Percentiles rank a stretch among this genome's conserved stretches.
Evolutionary conservation across 2,329 filamentous ascomycete genomes (phyloP).

Genomic region (Calonectria pseudoturangicola): DNA sequence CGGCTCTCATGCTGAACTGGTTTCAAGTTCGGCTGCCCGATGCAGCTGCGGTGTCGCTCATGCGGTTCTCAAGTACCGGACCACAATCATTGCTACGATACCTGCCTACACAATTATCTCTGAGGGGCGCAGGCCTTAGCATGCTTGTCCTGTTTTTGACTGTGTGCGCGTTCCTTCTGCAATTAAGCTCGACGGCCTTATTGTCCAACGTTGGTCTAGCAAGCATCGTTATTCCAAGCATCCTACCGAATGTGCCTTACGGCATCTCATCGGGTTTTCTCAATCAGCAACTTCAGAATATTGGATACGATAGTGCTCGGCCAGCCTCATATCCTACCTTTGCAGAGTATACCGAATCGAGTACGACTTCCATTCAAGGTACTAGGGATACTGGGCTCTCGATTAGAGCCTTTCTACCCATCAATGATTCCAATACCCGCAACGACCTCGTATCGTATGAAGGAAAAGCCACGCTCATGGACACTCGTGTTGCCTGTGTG

Average conservation of each 20-base stretch:
- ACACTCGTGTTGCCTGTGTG: not conserved
- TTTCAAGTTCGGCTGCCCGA: conserved; percentile 1
- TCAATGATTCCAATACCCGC: not conserved
- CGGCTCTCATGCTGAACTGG: conserved; percentile 15
- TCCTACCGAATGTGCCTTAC: not conserved
- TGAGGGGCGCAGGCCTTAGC: not conserved
- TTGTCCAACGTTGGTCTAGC: not conserved
- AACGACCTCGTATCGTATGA: not conserved
- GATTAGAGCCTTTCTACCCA: not conserved
- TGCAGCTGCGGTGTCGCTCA: not conserved
- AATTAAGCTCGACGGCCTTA: conserved; percentile 3
- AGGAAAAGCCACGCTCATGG: not conserved
- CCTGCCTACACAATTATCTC: not conserved
- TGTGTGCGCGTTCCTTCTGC: not conserved
- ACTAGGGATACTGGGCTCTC: not conserved
- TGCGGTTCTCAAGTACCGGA: conserved; percentile 5
- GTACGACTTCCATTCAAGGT: not conserved
- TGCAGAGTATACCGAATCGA: not conserved
- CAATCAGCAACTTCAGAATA: not conserved
- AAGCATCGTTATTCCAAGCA: not conserved
- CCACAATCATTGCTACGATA: not conserved
- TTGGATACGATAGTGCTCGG: not conserved
- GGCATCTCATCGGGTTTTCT: not conserved
- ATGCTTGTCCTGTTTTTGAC: not conserved
- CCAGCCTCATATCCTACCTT: conserved; percentile 2